Percentiles rank a stretch among this genome's conserved stretches.
Conservation (phyloP, 441 rosid species). For the Gossypium aridum region DNA sequence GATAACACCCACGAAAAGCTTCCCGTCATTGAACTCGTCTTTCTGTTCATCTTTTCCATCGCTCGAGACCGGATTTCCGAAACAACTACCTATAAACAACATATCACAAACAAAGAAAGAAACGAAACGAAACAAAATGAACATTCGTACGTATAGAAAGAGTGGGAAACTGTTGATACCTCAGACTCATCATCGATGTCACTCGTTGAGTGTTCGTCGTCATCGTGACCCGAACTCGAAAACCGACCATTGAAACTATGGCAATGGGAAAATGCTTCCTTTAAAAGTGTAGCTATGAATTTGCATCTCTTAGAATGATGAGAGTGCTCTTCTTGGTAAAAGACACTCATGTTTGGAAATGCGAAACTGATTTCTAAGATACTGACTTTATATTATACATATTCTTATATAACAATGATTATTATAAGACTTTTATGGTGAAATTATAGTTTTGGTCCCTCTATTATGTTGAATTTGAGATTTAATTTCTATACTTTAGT, state of each 20-base stretch:
- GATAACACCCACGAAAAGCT: conserved; percentile 46
- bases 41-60: conserved; percentile 61
- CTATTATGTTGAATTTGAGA: too few species aligned
- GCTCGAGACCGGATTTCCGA: conserved; percentile 55
- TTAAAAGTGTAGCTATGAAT: conserved; percentile 38
- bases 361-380: neutral
- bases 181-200: conserved; percentile 54
- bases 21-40: conserved; percentile 33
- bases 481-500: too few species aligned
- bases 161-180: conserved; percentile 22
- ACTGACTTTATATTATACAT: neutral
- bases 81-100: conserved; percentile 46
- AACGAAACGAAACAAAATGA: neutral
- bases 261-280: conserved; percentile 63
- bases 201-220: conserved; percentile 29
- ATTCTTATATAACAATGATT: conserved; percentile 12
- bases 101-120: neutral
- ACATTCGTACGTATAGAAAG: neutral
- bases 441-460: too few species aligned
- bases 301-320: conserved; percentile 45
- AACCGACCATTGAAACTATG: conserved; percentile 34
- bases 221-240: conserved; percentile 27
- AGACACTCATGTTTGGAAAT: conserved; percentile 36
- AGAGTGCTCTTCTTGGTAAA: conserved; percentile 45
- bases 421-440: neutral